A percentile compares a stretch with the other conserved stretches of the same genome.
Evolutionary conservation across 192 early-diverging fungal species (phyloP).

Genomic region (Geranomyces variabilis): DNA sequence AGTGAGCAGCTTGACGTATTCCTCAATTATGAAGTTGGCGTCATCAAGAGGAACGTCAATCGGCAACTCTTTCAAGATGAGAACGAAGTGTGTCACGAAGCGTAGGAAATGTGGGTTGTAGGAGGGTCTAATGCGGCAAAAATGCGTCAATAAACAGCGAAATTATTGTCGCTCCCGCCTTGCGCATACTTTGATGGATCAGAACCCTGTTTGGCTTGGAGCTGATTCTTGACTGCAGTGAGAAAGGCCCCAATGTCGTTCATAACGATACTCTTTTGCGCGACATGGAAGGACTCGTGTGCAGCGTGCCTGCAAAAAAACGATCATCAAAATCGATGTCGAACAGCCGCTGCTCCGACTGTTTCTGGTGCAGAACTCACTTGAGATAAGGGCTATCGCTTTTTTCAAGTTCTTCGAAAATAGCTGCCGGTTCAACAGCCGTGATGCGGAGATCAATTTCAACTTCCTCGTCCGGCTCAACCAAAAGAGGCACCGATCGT

Average conservation of each 20-base stretch:
- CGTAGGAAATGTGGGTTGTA: constrained; percentile 61
- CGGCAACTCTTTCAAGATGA: constrained; percentile 64
- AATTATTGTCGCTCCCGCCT: no score
- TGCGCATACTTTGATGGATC: constrained; percentile 1
- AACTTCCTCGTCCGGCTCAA: constrained; percentile 19
- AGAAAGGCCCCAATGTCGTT: constrained; percentile 45
- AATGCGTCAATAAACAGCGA: no score
- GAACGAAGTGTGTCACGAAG: constrained; percentile 68
- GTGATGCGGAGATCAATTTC: constrained; percentile 2
- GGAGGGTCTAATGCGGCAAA: constrained; percentile 1
- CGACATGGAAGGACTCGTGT: constrained; percentile 48
- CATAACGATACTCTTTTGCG: constrained; percentile 59
- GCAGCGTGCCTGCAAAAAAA: constrained; percentile 26
- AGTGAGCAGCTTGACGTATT: constrained; percentile 52
- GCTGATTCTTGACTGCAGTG: constrained; percentile 34
- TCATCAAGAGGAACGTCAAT: constrained; percentile 27
- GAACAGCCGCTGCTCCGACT: not conserved
- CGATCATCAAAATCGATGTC: no score
- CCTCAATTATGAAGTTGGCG: constrained; percentile 35
- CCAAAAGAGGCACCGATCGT: constrained; percentile 12
- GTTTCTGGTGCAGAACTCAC: constrained; percentile 12
- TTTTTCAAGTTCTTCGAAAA: constrained; percentile 39
- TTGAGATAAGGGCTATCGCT: constrained; percentile 34
- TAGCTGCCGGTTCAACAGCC: constrained; percentile 24
- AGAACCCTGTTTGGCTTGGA: constrained; percentile 14